A percentile compares a stretch with the other conserved stretches of the same genome.
These are phyloP conservation scores for Cicer cuneatum DNA, from an alignment of 306 rosid species.

Conservation along the genomic window DNA sequence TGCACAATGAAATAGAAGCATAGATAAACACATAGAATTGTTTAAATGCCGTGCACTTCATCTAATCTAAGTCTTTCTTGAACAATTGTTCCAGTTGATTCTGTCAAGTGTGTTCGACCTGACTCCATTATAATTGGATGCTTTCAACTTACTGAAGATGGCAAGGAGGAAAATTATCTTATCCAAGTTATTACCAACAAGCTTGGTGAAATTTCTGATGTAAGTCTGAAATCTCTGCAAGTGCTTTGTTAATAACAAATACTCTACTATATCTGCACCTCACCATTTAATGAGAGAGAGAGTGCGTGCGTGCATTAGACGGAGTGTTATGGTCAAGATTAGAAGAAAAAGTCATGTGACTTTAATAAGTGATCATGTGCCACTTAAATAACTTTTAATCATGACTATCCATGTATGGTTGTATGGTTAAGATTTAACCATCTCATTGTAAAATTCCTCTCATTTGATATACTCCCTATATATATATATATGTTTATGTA, in stretches of 20 bases:
- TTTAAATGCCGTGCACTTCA: slow-evolving; percentile 16
- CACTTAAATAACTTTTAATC: no score
- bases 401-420: no score
- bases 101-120: slow-evolving; percentile 81
- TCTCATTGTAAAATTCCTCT: no score
- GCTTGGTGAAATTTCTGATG: slow-evolving; percentile 74
- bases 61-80: slow-evolving; percentile 49
- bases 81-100: slow-evolving; percentile 76
- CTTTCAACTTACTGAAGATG: slow-evolving; percentile 74
- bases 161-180: slow-evolving; percentile 75
- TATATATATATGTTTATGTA: no score
- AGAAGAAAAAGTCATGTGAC: no score
- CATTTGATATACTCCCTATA: no score
- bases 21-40: slow-evolving; percentile 5
- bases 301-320: no score
- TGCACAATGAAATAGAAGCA: slow-evolving; percentile 11
- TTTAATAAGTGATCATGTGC: no score
- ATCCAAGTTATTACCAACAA: slow-evolving; percentile 76
- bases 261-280: slow-evolving; percentile 24
- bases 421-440: no score
- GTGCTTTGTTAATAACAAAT: slow-evolving; percentile 5
- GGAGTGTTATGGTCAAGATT: no score
- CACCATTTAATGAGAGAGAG: slow-evolving; percentile 15
- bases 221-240: slow-evolving; percentile 49
- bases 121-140: slow-evolving; percentile 89